These are phyloP conservation scores for Lactarius hengduanensis DNA, from an alignment of 768 basidiomycete genomes.

Conservation along the genomic window DNA sequence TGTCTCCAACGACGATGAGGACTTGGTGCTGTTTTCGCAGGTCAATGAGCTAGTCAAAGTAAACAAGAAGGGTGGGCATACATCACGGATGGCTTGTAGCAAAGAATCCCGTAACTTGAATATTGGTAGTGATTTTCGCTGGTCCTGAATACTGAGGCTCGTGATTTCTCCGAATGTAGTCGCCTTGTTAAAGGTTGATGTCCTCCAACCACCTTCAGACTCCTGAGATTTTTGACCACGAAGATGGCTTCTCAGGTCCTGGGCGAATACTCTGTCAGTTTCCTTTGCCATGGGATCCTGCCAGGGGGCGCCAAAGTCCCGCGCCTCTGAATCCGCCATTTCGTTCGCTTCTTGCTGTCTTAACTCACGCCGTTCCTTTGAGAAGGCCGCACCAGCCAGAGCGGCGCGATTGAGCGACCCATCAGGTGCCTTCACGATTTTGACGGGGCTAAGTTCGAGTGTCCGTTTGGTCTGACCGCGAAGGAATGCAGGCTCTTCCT, in stretches of 20 bases:
- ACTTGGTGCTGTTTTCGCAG: conserved; percentile 74
- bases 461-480: conserved; percentile 96
- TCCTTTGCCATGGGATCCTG: conserved; percentile 96
- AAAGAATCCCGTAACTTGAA: conserved; percentile 92
- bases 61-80: conserved; percentile 42
- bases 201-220: conserved; percentile 81
- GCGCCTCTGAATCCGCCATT: conserved; percentile 87
- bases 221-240: conserved; percentile 82
- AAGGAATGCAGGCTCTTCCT: conserved; percentile 95
- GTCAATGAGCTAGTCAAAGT: conserved; percentile 27
- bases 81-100: conserved; percentile 86
- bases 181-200: conserved; percentile 90
- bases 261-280: conserved; percentile 84
- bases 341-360: conserved; percentile 95
- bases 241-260: conserved; percentile 81
- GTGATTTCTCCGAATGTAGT: conserved; percentile 96
- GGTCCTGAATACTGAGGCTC: conserved; percentile 86
- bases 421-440: conserved; percentile 98
- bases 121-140: conserved; percentile 87
- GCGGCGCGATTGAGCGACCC: conserved; percentile 96
- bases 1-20: conserved; percentile 97
- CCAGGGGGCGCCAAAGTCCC: conserved; percentile 97
- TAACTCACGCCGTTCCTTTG: conserved; percentile 93
- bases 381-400: conserved; percentile 86
- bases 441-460: conserved; percentile 93